Percentiles rank a stretch among this genome's conserved stretches.
Evolutionary conservation across 768 basidiomycete genomes (phyloP).

Genomic region (Lepiota venenata): DNA sequence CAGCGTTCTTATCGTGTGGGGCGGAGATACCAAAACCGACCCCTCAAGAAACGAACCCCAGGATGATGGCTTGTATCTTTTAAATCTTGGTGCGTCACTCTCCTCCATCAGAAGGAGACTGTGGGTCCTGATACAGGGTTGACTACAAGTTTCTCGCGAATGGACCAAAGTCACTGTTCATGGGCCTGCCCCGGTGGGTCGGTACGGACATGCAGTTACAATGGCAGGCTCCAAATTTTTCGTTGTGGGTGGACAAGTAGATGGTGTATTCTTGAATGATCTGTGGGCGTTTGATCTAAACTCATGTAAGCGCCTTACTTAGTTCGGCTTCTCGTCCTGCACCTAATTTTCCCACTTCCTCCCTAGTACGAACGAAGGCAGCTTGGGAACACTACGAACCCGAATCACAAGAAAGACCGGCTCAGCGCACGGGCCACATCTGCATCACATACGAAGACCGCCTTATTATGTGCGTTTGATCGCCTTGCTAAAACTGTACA

Average conservation of each 20-base stretch:
- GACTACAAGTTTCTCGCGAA: conserved; percentile 74
- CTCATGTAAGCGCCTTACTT: conserved; percentile 58
- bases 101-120: neutral
- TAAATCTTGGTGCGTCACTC: conserved; percentile 81
- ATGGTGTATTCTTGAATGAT: conserved; percentile 92
- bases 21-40: conserved; percentile 92
- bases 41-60: conserved; percentile 61
- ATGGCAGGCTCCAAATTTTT: conserved; percentile 91
- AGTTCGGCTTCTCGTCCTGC: neutral
- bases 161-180: conserved; percentile 88
- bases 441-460: conserved; percentile 81
- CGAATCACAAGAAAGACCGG: conserved; percentile 56
- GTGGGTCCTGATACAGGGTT: conserved; percentile 1
- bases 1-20: conserved; percentile 96
- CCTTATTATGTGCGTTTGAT: conserved; percentile 68
- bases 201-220: conserved; percentile 94
- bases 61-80: conserved; percentile 90
- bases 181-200: conserved; percentile 76
- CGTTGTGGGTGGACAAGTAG: conserved; percentile 95
- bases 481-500: conserved; percentile 11
- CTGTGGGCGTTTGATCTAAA: conserved; percentile 96
- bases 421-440: conserved; percentile 89
- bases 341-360: conserved; percentile 7
- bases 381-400: conserved; percentile 82
- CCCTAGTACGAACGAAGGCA: conserved; percentile 77